Conservation (phyloP, 768 basidiomycete genomes). For the Leccinellum luteum region DNA sequence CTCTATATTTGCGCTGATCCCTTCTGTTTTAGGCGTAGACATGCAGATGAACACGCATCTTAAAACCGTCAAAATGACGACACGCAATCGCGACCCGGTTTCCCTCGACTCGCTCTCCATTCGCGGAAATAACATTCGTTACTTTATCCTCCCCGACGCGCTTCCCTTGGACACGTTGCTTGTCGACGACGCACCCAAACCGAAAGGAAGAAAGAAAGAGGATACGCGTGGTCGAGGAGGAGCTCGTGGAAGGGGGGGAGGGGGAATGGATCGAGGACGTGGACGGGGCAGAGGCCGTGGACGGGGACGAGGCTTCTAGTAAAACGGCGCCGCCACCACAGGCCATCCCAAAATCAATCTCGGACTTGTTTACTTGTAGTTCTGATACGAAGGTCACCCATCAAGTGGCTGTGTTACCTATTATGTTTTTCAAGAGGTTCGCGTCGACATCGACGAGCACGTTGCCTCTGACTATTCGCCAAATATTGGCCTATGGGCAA, state of each 20-base stretch:
- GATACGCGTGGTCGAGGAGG: conserved; percentile 65
- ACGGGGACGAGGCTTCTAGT: conserved; percentile 44
- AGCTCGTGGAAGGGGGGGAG: conserved; percentile 48
- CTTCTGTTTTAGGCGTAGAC: conserved; percentile 72
- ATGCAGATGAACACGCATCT: conserved; percentile 99
- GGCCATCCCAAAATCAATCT: not conserved
- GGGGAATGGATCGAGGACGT: conserved; percentile 47
- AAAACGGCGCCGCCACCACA: not conserved
- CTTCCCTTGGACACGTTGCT: conserved; percentile 94
- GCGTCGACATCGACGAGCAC: conserved; percentile 18
- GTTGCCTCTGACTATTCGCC: conserved; percentile 34
- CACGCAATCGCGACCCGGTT: conserved; percentile 82
- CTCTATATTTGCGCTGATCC: not conserved
- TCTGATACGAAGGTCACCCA: not conserved
- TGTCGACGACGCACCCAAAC: conserved; percentile 97
- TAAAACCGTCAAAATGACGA: conserved; percentile 97
- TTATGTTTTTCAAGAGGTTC: conserved; percentile 30
- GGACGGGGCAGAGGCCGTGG: conserved; percentile 57
- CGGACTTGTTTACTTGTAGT: not conserved
- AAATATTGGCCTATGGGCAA: conserved; percentile 32
- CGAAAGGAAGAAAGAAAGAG: conserved; percentile 90
- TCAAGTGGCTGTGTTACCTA: conserved; percentile 27
- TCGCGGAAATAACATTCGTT: conserved; percentile 94
- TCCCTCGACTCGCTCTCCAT: conserved; percentile 90
- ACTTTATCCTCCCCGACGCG: conserved; percentile 97